These are phyloP conservation scores for Aaosphaeria pasadenensis DNA, from an alignment of 2,329 filamentous ascomycete species.

Conservation along the genomic window DNA sequence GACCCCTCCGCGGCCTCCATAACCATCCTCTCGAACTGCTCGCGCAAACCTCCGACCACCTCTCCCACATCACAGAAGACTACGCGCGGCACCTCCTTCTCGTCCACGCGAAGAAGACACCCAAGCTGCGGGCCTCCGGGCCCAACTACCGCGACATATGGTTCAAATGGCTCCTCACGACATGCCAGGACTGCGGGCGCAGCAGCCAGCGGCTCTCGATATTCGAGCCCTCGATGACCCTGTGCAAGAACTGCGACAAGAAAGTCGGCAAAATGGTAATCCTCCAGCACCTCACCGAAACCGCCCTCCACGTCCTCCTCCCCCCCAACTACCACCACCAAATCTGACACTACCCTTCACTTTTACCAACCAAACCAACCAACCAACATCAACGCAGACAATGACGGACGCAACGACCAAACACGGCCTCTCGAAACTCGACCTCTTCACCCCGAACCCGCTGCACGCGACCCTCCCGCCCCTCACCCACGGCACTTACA, in stretches of 20 bases:
- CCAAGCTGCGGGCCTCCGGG: slow-evolving; percentile 3
- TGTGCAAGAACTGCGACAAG: slow-evolving; percentile 25
- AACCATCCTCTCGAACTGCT: slow-evolving; percentile 15
- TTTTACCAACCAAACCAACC: not conserved
- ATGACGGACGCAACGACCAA: slow-evolving; percentile 22
- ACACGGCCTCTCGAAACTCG: slow-evolving; percentile 26
- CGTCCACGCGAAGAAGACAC: slow-evolving; percentile 14
- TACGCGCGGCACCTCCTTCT: slow-evolving; percentile 26
- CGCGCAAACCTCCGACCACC: slow-evolving; percentile 19
- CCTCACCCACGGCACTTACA: slow-evolving; percentile 15
- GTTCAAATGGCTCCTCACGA: slow-evolving; percentile 15
- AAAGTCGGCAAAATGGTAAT: slow-evolving; percentile 25
- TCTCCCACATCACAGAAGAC: slow-evolving; percentile 24
- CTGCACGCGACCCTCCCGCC: slow-evolving; percentile 22
- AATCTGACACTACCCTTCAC: not conserved
- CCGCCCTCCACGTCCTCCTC: not conserved
- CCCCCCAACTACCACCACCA: too few relatives aligned
- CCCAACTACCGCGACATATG: slow-evolving; percentile 19
- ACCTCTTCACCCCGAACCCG: slow-evolving; percentile 29
- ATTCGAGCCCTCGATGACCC: slow-evolving; percentile 17
- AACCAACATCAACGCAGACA: slow-evolving; percentile 14
- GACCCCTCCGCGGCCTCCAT: slow-evolving; percentile 4
- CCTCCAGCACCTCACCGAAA: not conserved
- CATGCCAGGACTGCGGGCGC: slow-evolving; percentile 26
- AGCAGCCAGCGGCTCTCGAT: slow-evolving; percentile 21